These are phyloP conservation scores for Colletotrichum sp. DNA, from an alignment of 2,329 filamentous ascomycete genomes.

Conservation along the genomic window DNA sequence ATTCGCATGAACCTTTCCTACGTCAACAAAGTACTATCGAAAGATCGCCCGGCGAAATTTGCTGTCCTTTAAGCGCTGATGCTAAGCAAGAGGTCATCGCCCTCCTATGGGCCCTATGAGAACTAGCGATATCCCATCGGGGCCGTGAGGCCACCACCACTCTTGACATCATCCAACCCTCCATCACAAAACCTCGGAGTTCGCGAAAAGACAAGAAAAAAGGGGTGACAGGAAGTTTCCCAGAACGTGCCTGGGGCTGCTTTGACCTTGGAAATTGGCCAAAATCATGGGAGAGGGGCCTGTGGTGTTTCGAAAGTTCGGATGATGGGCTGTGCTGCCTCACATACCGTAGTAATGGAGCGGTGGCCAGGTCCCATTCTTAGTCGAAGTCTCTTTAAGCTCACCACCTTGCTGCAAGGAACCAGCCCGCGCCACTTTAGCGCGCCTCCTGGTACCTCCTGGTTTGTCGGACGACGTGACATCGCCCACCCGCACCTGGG, in stretches of 20 bases:
- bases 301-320: conserved; percentile 16
- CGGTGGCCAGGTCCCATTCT: not conserved
- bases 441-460: not conserved
- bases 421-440: not conserved
- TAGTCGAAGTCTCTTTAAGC: conserved; percentile 19
- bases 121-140: not conserved
- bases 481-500: not conserved
- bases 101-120: not conserved
- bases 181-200: not conserved
- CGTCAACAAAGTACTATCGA: not conserved
- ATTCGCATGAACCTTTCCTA: not conserved
- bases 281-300: conserved; percentile 5
- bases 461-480: conserved; percentile 6
- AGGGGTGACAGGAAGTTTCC: not conserved
- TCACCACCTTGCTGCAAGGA: conserved; percentile 13
- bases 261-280: conserved; percentile 5
- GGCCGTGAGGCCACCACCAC: not conserved
- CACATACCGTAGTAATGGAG: not conserved
- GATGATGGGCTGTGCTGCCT: conserved; percentile 21
- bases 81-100: not conserved
- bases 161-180: conserved; percentile 1
- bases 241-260: not conserved
- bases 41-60: not conserved
- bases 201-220: not conserved
- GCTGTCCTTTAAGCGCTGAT: not conserved